Conservation (phyloP, 2,329 filamentous ascomycete genomes). For the Fusarium kyushuense region DNA sequence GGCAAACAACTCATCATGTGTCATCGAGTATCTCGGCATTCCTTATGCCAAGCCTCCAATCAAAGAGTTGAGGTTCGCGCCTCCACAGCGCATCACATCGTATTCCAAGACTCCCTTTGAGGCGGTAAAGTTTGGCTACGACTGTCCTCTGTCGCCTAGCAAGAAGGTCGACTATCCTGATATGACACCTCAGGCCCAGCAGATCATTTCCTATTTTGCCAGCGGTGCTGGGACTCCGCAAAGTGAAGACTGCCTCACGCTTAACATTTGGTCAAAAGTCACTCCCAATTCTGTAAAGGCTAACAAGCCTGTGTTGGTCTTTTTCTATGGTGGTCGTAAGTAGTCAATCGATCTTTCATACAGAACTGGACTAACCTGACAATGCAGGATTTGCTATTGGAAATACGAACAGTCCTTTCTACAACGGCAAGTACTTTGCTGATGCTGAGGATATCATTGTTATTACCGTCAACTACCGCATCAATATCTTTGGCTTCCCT, state of each 20-base stretch:
- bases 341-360: background rate
- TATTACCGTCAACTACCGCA: conserved; percentile 61
- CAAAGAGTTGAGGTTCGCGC: conserved; percentile 53
- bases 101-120: conserved; percentile 13
- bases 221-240: conserved; percentile 32
- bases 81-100: conserved; percentile 48
- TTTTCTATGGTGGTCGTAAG: conserved; percentile 44
- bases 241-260: conserved; percentile 42
- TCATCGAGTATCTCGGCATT: conserved; percentile 57
- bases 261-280: conserved; percentile 42
- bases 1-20: conserved; percentile 46
- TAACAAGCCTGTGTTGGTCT: conserved; percentile 41
- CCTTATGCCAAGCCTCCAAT: conserved; percentile 56
- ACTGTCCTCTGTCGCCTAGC: conserved; percentile 37
- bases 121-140: conserved; percentile 31
- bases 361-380: background rate
- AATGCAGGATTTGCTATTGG: conserved; percentile 53
- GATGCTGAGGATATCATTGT: conserved; percentile 59
- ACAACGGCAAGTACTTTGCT: conserved; percentile 59
- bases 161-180: conserved; percentile 37
- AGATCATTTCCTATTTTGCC: conserved; percentile 40
- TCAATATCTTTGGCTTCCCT: conserved; percentile 59
- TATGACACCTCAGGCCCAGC: conserved; percentile 38
- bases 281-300: conserved; percentile 27
- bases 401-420: conserved; percentile 54